Percentiles rank a stretch among this genome's conserved stretches.
Evolutionary conservation across 345 rosid species (phyloP).

Genomic region (Firmiana major): DNA sequence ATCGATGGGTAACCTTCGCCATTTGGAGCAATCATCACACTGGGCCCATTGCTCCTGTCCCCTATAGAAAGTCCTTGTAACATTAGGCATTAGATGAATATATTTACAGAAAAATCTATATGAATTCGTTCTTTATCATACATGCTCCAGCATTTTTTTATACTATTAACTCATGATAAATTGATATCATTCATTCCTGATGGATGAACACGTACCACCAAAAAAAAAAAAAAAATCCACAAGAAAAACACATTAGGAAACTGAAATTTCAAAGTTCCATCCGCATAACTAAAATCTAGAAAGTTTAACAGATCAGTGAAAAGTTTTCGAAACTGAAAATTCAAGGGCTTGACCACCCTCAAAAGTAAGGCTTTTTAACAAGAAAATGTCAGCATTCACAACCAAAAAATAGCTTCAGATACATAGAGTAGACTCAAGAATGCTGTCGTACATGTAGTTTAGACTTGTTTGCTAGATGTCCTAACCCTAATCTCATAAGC

Average conservation of each 20-base stretch:
- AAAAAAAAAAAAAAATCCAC: background rate
- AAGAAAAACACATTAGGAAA: background rate
- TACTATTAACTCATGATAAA: background rate
- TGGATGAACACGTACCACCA: background rate
- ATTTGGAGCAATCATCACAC: constrained; percentile 82
- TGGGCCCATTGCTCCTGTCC: constrained; percentile 78
- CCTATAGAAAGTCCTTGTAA: constrained; percentile 31
- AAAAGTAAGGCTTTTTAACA: background rate
- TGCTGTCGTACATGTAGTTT: background rate
- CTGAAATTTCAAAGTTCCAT: background rate
- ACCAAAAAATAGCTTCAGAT: background rate
- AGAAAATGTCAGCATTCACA: background rate
- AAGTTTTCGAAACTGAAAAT: background rate
- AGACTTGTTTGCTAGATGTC: background rate
- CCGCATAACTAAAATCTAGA: background rate
- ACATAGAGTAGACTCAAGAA: background rate
- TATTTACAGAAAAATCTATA: background rate
- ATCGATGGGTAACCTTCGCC: constrained; percentile 71
- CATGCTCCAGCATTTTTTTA: background rate
- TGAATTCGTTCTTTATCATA: background rate
- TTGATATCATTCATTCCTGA: background rate
- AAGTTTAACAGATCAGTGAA: background rate
- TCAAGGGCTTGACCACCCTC: background rate
- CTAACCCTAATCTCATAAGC: background rate
- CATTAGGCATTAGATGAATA: constrained; percentile 10